These are phyloP conservation scores for Madurella mycetomatis DNA, from an alignment of 2,329 filamentous ascomycete species.

Conservation along the genomic window DNA sequence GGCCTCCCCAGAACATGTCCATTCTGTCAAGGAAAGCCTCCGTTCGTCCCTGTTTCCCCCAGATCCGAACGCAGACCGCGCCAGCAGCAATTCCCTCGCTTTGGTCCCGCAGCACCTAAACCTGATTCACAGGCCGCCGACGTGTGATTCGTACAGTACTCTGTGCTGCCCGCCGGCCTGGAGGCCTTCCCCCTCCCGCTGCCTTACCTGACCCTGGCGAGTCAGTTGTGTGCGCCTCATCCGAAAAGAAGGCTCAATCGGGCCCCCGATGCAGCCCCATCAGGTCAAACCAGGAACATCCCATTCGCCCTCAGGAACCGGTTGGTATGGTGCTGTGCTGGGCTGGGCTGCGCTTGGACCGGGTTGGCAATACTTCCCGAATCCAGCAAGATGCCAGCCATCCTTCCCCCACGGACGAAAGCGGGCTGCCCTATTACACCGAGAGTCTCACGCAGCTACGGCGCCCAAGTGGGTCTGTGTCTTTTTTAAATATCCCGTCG, in stretches of 20 bases:
- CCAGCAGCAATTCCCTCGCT: background rate
- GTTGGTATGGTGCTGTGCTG: background rate
- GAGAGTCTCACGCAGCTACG: conserved; percentile 6
- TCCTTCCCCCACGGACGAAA: background rate
- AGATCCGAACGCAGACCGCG: background rate
- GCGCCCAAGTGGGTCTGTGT: conserved; percentile 14
- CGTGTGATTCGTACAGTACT: no score
- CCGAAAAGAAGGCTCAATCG: background rate
- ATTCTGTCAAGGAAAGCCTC: background rate
- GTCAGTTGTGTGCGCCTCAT: background rate
- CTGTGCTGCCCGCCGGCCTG: no score
- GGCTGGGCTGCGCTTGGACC: background rate
- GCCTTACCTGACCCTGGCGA: background rate
- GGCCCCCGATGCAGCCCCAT: background rate
- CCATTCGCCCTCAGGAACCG: background rate
- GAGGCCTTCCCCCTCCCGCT: no score
- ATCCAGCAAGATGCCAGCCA: background rate
- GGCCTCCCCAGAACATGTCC: background rate
- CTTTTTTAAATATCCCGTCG: conserved; percentile 18
- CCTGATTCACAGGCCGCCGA: no score
- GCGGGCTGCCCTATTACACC: conserved; percentile 1
- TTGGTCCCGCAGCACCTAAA: no score
- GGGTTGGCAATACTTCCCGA: background rate
- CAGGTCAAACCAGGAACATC: background rate
- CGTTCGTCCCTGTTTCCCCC: background rate